A percentile compares a stretch with the other conserved stretches of the same genome.
phyloP scores from a whole-genome alignment of 2,329 filamentous ascomycete species.

The Penicillium oxalicum region DNA sequence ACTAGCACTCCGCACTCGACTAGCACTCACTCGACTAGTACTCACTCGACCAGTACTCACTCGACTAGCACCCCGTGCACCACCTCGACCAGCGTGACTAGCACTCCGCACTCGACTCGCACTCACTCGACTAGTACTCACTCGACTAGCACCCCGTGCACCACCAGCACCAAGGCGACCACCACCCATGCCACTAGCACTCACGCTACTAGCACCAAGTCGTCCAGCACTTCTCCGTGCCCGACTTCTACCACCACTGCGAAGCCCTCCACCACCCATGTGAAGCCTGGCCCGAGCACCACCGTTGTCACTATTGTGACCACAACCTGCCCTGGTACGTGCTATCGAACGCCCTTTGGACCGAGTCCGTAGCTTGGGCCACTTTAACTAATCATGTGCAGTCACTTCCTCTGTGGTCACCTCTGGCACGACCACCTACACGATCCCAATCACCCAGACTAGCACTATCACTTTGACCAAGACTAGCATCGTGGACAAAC shows the following conservation, averaged over 20 bases:
- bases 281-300: conserved; percentile 18
- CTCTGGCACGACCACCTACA: conserved; percentile 24
- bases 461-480: conserved; percentile 27
- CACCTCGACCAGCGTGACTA: conserved; percentile 5
- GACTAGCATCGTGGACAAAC: conserved; percentile 23
- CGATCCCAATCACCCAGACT: conserved; percentile 29
- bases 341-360: not conserved
- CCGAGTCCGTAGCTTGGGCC: too few relatives aligned
- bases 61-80: conserved; percentile 5
- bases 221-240: not conserved
- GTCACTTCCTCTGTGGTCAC: conserved; percentile 27
- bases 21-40: not conserved
- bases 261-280: conserved; percentile 12
- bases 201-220: not conserved
- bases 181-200: conserved; percentile 4
- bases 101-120: not conserved
- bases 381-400: conserved; percentile 7
- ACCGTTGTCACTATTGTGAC: conserved; percentile 31
- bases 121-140: conserved; percentile 1
- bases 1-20: conserved; percentile 2
- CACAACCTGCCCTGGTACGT: conserved; percentile 31
- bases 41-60: not conserved
- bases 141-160: conserved; percentile 3
- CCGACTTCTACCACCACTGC: conserved; percentile 3
- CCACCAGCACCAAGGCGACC: conserved; percentile 5